Evolutionary conservation across 768 basidiomycete species (phyloP).

Genomic region (Pseudohyphozyma bogoriensis): DNA sequence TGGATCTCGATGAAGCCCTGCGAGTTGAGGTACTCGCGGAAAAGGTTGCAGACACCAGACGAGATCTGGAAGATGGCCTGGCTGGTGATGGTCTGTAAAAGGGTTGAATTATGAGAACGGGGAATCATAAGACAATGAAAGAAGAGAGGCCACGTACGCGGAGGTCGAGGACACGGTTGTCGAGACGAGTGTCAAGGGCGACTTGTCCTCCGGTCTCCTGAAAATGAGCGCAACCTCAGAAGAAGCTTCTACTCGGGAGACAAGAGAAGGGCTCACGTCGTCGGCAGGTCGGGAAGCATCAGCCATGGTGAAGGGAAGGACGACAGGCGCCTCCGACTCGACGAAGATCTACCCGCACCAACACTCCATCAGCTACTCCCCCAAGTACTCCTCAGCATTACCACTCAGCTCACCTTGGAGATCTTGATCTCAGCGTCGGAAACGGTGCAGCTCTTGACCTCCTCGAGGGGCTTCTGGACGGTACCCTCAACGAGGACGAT

Average conservation of each 20-base stretch:
- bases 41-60: conserved; percentile 74
- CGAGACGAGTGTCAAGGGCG: conserved; percentile 82
- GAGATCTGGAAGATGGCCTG: conserved; percentile 91
- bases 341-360: conserved; percentile 58
- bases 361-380: background rate
- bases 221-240: background rate
- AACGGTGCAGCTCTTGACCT: conserved; percentile 84
- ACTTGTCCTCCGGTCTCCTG: conserved; percentile 49
- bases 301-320: conserved; percentile 82
- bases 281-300: conserved; percentile 84
- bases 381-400: background rate
- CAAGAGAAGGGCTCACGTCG: conserved; percentile 45
- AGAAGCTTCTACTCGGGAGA: background rate
- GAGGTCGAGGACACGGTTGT: conserved; percentile 87
- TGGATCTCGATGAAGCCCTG: conserved; percentile 88
- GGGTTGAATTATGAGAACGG: background rate
- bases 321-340: conserved; percentile 61
- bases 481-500: conserved; percentile 82
- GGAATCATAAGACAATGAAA: background rate
- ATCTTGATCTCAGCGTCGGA: conserved; percentile 80
- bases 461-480: conserved; percentile 65
- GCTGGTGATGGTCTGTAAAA: conserved; percentile 71
- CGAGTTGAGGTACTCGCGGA: conserved; percentile 65
- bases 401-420: conserved; percentile 61
- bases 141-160: conserved; percentile 49